A percentile compares a stretch with the other conserved stretches of the same genome.
Evolutionary conservation across 495 filamentous ascomycete species (phyloP).

Genomic region (Podospora didyma): DNA sequence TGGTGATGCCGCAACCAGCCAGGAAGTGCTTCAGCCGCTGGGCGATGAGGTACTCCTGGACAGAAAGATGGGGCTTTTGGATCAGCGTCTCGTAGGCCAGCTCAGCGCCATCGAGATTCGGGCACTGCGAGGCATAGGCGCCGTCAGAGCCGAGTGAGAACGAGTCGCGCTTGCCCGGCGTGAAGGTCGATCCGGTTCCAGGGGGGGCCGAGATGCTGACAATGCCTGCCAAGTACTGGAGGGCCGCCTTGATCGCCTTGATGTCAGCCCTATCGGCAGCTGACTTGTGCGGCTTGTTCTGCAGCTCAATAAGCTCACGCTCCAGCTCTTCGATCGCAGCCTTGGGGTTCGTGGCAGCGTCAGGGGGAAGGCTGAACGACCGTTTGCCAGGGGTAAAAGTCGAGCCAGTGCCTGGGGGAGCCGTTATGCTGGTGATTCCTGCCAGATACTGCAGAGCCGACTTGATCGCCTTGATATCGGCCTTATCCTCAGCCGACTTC

Average conservation of each 20-base stretch:
- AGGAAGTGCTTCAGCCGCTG: conserved; percentile 30
- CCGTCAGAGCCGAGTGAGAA: conserved; percentile 8
- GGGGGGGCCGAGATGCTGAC: conserved; percentile 20
- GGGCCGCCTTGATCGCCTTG: conserved; percentile 15
- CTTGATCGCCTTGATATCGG: conserved; percentile 8
- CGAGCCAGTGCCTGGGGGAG: conserved; percentile 6
- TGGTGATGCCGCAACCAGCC: conserved; percentile 34
- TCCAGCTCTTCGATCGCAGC: conserved; percentile 20
- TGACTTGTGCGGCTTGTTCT: conserved; percentile 25
- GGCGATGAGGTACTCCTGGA: conserved; percentile 24
- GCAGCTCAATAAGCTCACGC: conserved; percentile 16
- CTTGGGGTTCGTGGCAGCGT: conserved; percentile 18
- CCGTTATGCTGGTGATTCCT: conserved; percentile 6
- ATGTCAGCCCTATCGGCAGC: conserved; percentile 18
- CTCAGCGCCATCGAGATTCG: conserved; percentile 18
- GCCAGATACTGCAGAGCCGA: conserved; percentile 6
- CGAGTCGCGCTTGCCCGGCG: conserved; percentile 18
- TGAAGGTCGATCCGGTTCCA: conserved; percentile 18
- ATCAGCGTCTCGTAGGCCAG: conserved; percentile 16
- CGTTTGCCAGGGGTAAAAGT: background rate
- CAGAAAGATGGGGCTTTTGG: conserved; percentile 20
- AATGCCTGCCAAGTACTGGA: conserved; percentile 20
- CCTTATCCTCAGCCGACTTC: conserved; percentile 8
- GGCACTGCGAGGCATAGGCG: conserved; percentile 14
- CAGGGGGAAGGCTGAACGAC: conserved; percentile 17